Evolutionary conservation across 441 rosid genomes (phyloP), one percentile per base, ranked within the genome.

Genomic region (Pelargonium australe): DNA sequence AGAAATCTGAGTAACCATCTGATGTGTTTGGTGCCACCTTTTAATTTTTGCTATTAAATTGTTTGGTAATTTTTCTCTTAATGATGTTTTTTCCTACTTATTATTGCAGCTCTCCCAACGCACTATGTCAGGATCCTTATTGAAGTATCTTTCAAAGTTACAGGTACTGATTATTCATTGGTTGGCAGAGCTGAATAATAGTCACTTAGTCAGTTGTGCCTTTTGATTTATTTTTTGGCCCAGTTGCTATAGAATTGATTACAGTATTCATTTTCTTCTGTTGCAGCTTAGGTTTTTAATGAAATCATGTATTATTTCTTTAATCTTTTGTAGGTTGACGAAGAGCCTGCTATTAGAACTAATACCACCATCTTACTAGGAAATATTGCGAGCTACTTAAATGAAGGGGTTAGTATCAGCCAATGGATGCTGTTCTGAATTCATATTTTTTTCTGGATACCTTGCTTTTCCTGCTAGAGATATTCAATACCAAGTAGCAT

Each of bases 291-390:
- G 67, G 20, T 17, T 70, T 58, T 61, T 62, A 5, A 14, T 60
- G 23, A 58, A 17, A 19, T 60, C 34, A 20, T 60, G 6, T 23
- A 19, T n/a, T 66, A 61, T 60, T 71, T 78, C 31, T 76, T 37
- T 72, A 53, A 64, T 66, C 25, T 57, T 57, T 5, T 45, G 76
- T 78, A 95, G 99, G 97, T 92, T 79, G 99, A 95, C 82, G 99
- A 95, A 81, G 99, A 95, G 78, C 89, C 99, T 70, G 98, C 98
- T 63, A 95, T 95, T 73, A 88, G 97, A 85, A 92, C 99, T 70
- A 95, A 92, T 81, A 92, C 98, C 75, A 95, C 99, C 72, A 95
- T 95, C 78, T 84, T 95, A 74, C 97, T 95, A 0, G 99, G 99
- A 63, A 95, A 95, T 77, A 95, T 95, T 75, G 96, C 97, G 17